A percentile compares a stretch with the other conserved stretches of the same genome.
These are phyloP conservation scores for Mercurialis annua DNA, from an alignment of 345 rosid species.

Conservation along the genomic window DNA sequence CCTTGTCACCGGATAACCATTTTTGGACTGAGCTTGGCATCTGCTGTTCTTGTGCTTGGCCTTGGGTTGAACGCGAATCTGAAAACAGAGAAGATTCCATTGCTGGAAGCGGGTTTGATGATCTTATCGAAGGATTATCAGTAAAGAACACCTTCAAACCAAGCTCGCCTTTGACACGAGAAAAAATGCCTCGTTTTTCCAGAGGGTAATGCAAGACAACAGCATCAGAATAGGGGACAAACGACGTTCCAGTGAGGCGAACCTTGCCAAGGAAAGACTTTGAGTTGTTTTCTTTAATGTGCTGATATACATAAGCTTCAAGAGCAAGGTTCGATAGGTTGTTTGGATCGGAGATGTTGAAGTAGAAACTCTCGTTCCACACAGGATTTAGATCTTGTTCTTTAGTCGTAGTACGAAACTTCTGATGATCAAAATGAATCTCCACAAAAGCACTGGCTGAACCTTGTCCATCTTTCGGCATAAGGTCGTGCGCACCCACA, in stretches of 20 bases:
- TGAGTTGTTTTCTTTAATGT: slow-evolving; percentile 34
- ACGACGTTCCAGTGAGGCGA: slow-evolving; percentile 68
- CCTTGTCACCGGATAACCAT: slow-evolving; percentile 21
- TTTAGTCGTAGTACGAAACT: slow-evolving; percentile 59
- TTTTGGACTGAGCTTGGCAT: slow-evolving; percentile 18
- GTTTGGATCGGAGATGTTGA: slow-evolving; percentile 71
- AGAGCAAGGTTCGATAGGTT: slow-evolving; percentile 50
- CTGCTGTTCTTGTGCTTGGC: slow-evolving; percentile 24
- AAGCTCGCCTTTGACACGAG: slow-evolving; percentile 73
- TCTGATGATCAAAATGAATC: slow-evolving; percentile 77
- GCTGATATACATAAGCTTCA: slow-evolving; percentile 57
- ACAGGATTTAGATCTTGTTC: slow-evolving; percentile 66
- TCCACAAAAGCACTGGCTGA: slow-evolving; percentile 61
- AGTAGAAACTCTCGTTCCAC: slow-evolving; percentile 81
- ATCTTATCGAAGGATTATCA: slow-evolving; percentile 49
- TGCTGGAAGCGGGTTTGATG: slow-evolving; percentile 47
- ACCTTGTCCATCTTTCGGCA: slow-evolving; percentile 51
- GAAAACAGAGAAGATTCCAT: slow-evolving; percentile 37
- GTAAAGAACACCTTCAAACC: slow-evolving; percentile 72
- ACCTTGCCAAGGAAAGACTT: slow-evolving; percentile 67
- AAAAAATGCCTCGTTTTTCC: slow-evolving; percentile 51
- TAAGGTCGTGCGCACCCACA: slow-evolving; percentile 64
- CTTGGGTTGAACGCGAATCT: slow-evolving; percentile 29
- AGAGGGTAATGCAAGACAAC: slow-evolving; percentile 73
- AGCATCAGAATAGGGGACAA: slow-evolving; percentile 71